Evolutionary conservation across 2,329 filamentous ascomycete species (phyloP).

Genomic region (Davidsoniella australis): DNA sequence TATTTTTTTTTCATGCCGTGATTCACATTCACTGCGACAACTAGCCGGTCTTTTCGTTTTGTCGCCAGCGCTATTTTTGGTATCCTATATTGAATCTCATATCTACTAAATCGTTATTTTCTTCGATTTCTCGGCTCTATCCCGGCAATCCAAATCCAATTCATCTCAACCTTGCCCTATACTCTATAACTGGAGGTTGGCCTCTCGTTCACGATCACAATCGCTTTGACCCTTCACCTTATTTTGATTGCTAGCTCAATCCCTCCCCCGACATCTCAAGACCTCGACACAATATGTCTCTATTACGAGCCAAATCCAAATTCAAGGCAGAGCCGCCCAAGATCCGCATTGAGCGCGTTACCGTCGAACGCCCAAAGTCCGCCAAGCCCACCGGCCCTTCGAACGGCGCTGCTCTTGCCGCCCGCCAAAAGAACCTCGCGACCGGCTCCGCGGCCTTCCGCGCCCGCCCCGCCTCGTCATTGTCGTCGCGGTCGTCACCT

Average conservation of each 20-base stretch:
- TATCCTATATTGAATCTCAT: too few species aligned
- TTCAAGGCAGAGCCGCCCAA: conserved; percentile 31
- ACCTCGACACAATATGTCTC: conserved; percentile 15
- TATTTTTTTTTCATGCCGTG: too few species aligned
- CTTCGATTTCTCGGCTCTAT: too few species aligned
- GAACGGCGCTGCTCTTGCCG: conserved; percentile 13
- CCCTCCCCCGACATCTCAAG: not conserved
- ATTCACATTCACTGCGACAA: too few species aligned
- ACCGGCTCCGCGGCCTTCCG: conserved; percentile 9
- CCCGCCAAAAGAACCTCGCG: conserved; percentile 14
- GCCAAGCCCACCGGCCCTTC: conserved; percentile 21
- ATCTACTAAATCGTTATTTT: too few species aligned
- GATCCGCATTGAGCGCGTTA: conserved; percentile 32
- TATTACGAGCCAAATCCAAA: conserved; percentile 29
- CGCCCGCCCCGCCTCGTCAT: not conserved
- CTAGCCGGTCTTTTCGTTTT: too few species aligned
- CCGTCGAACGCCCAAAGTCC: conserved; percentile 26
- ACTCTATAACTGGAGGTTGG: too few species aligned
- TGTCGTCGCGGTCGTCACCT: conserved; percentile 8
- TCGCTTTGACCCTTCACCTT: not conserved
- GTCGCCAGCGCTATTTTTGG: too few species aligned
- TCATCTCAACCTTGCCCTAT: too few species aligned
- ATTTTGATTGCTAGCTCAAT: not conserved
- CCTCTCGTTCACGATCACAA: too few species aligned
- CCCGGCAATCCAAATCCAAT: too few species aligned